phyloP scores from a whole-genome alignment of 371 early-diverging fungal genomes.

The Mucor piriformis region DNA sequence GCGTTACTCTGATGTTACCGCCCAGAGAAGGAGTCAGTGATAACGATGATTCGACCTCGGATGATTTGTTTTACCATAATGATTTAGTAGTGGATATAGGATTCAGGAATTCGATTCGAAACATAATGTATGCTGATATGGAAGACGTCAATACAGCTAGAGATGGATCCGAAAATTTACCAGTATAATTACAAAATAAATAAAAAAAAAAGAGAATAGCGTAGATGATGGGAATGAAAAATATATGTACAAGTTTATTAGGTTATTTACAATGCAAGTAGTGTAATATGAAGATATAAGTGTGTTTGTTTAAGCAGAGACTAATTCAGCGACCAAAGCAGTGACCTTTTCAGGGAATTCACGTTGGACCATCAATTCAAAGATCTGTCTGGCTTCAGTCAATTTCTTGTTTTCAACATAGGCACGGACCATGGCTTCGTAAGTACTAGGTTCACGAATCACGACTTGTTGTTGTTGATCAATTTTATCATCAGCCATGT shows the following conservation, averaged over 20 bases:
- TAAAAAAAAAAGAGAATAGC: neutral
- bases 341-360: constrained; percentile 56
- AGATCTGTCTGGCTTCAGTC: constrained; percentile 44
- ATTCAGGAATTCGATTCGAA: constrained; percentile 30
- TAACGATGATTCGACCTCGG: constrained; percentile 14
- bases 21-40: constrained; percentile 18
- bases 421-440: constrained; percentile 64
- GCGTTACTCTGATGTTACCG: constrained; percentile 36
- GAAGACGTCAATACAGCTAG: constrained; percentile 29
- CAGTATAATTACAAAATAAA: constrained; percentile 18
- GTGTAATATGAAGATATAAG: neutral
- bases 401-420: constrained; percentile 54
- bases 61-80: constrained; percentile 38
- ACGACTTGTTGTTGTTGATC: constrained; percentile 23
- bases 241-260: neutral
- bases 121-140: constrained; percentile 36
- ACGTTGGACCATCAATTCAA: constrained; percentile 46
- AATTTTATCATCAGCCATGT: constrained; percentile 55
- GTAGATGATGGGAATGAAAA: neutral
- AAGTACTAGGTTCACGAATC: constrained; percentile 66
- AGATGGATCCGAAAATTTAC: constrained; percentile 40
- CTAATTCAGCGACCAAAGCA: constrained; percentile 43
- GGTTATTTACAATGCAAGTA: constrained; percentile 13
- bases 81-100: constrained; percentile 47
- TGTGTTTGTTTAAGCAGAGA: constrained; percentile 10